A percentile compares a stretch with the other conserved stretches of the same genome.
These are phyloP conservation scores for Micromonas commoda DNA, from an alignment of 139 green algal genomes.

Conservation along the genomic window DNA sequence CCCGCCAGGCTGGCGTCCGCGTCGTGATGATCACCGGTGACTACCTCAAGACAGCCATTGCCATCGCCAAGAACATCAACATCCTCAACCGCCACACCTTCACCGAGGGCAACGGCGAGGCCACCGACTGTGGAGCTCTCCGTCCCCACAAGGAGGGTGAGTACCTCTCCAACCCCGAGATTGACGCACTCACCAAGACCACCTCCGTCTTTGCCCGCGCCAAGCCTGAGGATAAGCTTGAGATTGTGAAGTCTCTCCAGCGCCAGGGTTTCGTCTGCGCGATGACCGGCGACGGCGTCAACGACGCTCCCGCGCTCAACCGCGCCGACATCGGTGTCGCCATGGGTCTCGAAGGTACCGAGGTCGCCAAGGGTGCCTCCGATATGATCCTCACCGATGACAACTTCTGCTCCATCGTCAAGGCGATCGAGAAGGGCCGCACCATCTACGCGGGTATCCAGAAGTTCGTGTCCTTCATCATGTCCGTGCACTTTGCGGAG, in stretches of 20 bases:
- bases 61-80: conserved; percentile 33
- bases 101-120: background rate
- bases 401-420: conserved; percentile 38
- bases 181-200: conserved; percentile 14
- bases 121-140: background rate
- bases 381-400: conserved; percentile 42
- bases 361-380: conserved; percentile 33
- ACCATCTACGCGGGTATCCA: conserved; percentile 33
- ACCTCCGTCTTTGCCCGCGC: conserved; percentile 31
- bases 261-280: conserved; percentile 27
- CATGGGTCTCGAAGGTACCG: conserved; percentile 38
- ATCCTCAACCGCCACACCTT: conserved; percentile 12
- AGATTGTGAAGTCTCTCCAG: conserved; percentile 35
- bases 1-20: background rate
- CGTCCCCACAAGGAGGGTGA: background rate
- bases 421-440: conserved; percentile 33
- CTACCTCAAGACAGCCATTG: conserved; percentile 25
- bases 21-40: conserved; percentile 34
- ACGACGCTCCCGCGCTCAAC: conserved; percentile 38
- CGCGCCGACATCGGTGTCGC: conserved; percentile 37
- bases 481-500: conserved; percentile 28
- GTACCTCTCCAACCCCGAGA: conserved; percentile 17
- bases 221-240: conserved; percentile 33
- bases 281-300: conserved; percentile 41
- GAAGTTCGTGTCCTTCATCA: conserved; percentile 30